phyloP scores from a whole-genome alignment of 805 yeast genomes.

The Myxozyma mucilagina region DNA sequence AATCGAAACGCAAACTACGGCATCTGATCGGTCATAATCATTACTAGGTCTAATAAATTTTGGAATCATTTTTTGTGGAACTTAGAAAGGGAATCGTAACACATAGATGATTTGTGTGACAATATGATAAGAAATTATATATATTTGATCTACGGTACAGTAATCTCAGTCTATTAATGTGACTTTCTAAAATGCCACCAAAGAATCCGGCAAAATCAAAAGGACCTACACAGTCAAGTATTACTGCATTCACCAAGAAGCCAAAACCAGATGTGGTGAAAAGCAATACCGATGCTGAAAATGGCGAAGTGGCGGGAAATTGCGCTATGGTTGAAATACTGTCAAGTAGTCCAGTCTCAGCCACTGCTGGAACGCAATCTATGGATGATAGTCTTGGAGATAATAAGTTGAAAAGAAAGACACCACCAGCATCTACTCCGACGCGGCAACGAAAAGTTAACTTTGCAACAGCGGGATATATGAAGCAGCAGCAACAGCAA shows the following conservation, averaged over 20 bases:
- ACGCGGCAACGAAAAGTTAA: not conserved
- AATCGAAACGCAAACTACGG: too few species aligned
- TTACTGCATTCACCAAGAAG: slow-evolving; percentile 1
- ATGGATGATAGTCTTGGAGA: not conserved
- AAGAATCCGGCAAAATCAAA: not conserved
- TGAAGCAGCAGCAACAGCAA: not conserved
- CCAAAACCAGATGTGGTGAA: not conserved
- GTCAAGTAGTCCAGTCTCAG: not conserved
- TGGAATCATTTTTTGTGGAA: too few species aligned
- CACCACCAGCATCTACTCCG: not conserved
- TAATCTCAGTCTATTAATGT: not conserved
- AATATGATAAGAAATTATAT: too few species aligned
- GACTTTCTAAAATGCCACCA: not conserved
- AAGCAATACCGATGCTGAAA: not conserved
- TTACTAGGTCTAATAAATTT: too few species aligned
- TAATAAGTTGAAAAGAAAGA: not conserved
- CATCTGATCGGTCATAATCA: too few species aligned
- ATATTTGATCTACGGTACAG: too few species aligned
- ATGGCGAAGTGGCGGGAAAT: not conserved
- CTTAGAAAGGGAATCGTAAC: too few species aligned
- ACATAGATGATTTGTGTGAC: too few species aligned
- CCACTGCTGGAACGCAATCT: not conserved
- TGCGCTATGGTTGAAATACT: not conserved
- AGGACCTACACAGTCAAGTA: slow-evolving; percentile 5
- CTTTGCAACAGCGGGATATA: not conserved